Base-by-base conservation (phyloP, 768 basidiomycete genomes). In the Crassisporium funariophilum region DNA sequence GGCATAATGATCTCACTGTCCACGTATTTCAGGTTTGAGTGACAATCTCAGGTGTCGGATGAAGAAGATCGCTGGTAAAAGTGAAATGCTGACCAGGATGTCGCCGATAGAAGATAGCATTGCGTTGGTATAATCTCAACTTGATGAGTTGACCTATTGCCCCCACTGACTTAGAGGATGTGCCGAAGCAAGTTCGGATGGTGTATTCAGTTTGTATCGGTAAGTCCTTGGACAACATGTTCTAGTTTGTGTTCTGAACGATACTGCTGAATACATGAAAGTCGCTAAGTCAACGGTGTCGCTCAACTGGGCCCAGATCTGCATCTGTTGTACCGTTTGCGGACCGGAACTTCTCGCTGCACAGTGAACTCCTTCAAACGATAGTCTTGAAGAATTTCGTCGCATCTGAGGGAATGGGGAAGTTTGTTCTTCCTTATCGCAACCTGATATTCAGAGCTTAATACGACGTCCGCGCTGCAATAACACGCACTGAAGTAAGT, bases 311-410 rank as follows among this genome's bases (percentile, higher is more conserved):
- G 61, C 40, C 35, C 29, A 15, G 11, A 20, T 15, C 22, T 19
- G 2, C n/a, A 10, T 2, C 4, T 13, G 16, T 13, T 16, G 13
- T 8, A 19, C 23, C 39, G 21, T 11, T 33, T 41, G 13, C 39
- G 17, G 37, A 19, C 16, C 35, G 23, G n/a, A 4, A 21, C 15
- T 11, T 38, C 21, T 47, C 84, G 81, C 75, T 98, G 20, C 97
- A 98, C 74, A 89, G 86, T 49, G 86, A 92, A 44, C 81, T 98
- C 35, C 88, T 98, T 42, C 78, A 75, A 66, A 84, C 84, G 16
- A 91, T 87, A 5, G 89, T 91, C 55, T 63, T 89, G 57, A 90
- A 88, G 61, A 94, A 97, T 70, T 95, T 95, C 61, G 95, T 97
- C 37, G 93, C 97, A 23, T 91, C 88, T 66, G 88, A 84, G 60